Evolutionary conservation across 495 filamentous ascomycete genomes (phyloP), one percentile per base, ranked within the genome.

Genomic region (Lasiosphaeria hispida): DNA sequence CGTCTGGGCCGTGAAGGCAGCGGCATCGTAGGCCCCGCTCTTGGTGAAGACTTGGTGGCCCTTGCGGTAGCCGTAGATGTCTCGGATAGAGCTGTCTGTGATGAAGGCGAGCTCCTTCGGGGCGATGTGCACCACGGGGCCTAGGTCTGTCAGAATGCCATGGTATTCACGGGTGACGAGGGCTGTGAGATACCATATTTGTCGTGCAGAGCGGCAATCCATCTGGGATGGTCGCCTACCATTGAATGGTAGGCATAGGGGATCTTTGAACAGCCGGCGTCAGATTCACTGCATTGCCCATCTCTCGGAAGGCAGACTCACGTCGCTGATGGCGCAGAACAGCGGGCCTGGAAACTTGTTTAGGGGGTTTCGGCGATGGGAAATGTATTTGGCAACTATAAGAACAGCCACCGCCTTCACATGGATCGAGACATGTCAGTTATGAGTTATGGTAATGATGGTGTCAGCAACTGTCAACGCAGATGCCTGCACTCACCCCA

Each of bases 81-180:
- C 74, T 34, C 71, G 71, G 69, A 67, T 79, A 8, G 77, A 74
- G 18, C 67, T 61, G 0, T 72, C 61, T 10, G 66, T 62, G 7
- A 63, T 69, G 62, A 75, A 80, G 37, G 75, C 70, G 19, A 81
- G 67, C 38, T 79, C 75, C 34, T 78, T 69, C 0, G 78, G 78
- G 1, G 71, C 74, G 38, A 75, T 70, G 5, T 78, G 72, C 8
- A 81, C 74, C 7, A 74, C 64, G 23, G 69, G 59, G 10, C 78
- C 76, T 61, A 40, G 34, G 3, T 43, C 23, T 33, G 33, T 5
- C 33, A 40, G 50, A 48, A 0, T 7, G 18, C n/a, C 15, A 15
- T 14, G 11, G 2, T 9, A 11, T 0, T 2, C 37, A 9, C n/a
- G 11, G 18, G 39, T 0, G 42, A 10, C 0, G 18, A 5, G 43